Evolutionary conservation across 345 rosid species (phyloP).

Genomic region (Salix exigua): DNA sequence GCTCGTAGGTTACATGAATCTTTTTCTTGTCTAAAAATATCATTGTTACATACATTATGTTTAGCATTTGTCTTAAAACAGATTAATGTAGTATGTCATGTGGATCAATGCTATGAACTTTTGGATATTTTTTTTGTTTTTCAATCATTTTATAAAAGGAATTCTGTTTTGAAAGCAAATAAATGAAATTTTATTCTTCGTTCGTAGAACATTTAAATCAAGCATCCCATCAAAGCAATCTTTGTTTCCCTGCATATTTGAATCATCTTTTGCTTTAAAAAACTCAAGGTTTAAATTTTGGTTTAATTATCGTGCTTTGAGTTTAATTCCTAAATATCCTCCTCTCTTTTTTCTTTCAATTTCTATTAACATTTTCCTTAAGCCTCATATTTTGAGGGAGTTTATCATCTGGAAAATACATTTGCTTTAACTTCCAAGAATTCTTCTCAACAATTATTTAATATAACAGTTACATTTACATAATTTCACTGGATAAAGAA

Average conservation of each 20-base stretch:
- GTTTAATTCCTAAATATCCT: not conserved
- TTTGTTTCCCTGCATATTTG: not conserved
- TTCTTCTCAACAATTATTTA: conserved; percentile 3
- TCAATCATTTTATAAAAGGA: not conserved
- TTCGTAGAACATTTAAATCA: too few species aligned
- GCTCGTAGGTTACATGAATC: conserved; percentile 62
- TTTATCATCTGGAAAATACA: not conserved
- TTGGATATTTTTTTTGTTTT: not conserved
- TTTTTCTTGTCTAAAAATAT: not conserved
- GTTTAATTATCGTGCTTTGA: not conserved
- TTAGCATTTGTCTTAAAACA: not conserved
- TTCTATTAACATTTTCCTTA: not conserved
- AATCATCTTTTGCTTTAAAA: not conserved
- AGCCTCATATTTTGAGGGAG: not conserved
- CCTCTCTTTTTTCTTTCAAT: not conserved
- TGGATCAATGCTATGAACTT: not conserved
- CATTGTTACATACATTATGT: not conserved
- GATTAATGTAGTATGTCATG: too few species aligned
- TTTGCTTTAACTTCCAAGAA: too few species aligned
- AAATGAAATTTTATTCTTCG: too few species aligned
- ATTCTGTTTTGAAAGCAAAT: too few species aligned
- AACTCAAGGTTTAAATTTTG: not conserved
- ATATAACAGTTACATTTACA: not conserved
- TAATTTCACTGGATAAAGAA: not conserved
- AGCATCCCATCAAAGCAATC: not conserved